A percentile compares a stretch with the other conserved stretches of the same genome.
These are phyloP conservation scores for Populus davidiana DNA, from an alignment of 345 rosid genomes.

Conservation along the genomic window DNA sequence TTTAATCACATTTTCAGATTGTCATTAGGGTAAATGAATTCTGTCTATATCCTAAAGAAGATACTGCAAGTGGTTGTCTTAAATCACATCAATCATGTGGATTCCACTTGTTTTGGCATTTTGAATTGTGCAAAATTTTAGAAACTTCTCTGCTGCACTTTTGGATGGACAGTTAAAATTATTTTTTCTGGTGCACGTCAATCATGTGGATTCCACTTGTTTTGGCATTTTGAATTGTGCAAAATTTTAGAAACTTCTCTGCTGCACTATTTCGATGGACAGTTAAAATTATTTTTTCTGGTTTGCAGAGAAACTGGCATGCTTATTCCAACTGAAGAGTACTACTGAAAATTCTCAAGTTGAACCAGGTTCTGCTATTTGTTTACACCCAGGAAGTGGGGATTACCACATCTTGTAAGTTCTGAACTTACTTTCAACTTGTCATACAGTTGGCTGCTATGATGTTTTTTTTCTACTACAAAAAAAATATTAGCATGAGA, in stretches of 20 bases:
- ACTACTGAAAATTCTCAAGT: slow-evolving; percentile 54
- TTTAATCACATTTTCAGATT: too few relatives aligned
- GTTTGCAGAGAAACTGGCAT: slow-evolving; percentile 62
- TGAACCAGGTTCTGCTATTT: slow-evolving; percentile 55
- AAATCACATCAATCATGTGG: slow-evolving; percentile 1
- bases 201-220: neutral
- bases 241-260: neutral
- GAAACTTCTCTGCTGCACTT: neutral
- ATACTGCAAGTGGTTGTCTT: neutral
- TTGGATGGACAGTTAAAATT: neutral
- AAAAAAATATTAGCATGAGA: neutral
- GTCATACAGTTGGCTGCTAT: neutral
- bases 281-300: neutral
- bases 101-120: neutral
- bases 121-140: neutral
- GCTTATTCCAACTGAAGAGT: slow-evolving; percentile 81
- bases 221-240: neutral
- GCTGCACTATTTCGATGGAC: neutral
- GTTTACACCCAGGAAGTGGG: slow-evolving; percentile 82
- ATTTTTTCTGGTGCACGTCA: neutral
- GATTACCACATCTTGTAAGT: slow-evolving; percentile 90
- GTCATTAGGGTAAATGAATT: too few relatives aligned
- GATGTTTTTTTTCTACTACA: neutral
- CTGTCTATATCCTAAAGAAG: neutral
- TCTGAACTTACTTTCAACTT: slow-evolving; percentile 6